These are phyloP conservation scores for Antitrichia curtipendula DNA, from an alignment of 225 moss, liverwort and hornwort species.

Conservation along the genomic window DNA sequence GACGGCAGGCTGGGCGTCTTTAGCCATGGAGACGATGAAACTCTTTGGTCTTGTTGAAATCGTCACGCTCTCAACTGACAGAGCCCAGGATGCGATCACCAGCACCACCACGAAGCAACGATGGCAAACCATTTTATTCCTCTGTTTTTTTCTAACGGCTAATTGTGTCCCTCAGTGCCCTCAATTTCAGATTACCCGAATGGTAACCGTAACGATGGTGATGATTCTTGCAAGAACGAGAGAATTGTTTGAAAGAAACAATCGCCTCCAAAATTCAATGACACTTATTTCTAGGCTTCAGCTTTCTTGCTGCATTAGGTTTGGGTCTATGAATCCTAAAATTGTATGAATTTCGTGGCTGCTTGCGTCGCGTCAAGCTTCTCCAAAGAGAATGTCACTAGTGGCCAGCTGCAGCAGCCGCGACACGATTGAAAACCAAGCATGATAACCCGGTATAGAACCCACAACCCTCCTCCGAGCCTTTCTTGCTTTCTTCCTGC, in stretches of 20 bases:
- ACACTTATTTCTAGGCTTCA: background rate
- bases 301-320: background rate
- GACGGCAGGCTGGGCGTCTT: slow-evolving; percentile 5
- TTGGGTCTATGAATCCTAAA: background rate
- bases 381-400: background rate
- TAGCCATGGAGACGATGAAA: slow-evolving; percentile 35
- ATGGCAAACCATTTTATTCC: background rate
- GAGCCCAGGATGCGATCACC: background rate
- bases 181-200: background rate
- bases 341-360: background rate
- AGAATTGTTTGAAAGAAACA: background rate
- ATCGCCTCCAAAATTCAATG: background rate
- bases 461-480: background rate
- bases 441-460: background rate
- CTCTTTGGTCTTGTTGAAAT: slow-evolving; percentile 1
- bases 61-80: background rate
- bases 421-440: background rate
- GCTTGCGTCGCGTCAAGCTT: background rate
- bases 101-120: background rate
- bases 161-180: background rate
- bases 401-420: background rate
- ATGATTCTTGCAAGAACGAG: background rate
- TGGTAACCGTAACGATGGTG: background rate
- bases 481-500: background rate
- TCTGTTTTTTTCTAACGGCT: background rate